Conservation (phyloP, 2,329 filamentous ascomycete species). For the Epichloe baconii region DNA sequence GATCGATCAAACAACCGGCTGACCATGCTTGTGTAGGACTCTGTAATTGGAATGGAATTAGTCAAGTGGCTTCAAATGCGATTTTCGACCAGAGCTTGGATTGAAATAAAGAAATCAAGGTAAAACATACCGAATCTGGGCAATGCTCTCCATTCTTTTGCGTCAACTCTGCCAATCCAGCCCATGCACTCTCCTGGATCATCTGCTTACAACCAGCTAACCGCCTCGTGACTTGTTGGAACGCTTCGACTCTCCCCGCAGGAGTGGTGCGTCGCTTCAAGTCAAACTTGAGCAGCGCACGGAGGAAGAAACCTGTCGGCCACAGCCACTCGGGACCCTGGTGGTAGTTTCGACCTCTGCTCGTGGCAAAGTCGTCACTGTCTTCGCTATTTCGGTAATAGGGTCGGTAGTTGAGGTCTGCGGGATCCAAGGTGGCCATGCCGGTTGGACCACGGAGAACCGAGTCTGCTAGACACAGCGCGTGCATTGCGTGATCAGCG, state of each 20-base stretch:
- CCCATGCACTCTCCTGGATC: constrained; percentile 72
- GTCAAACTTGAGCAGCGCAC: constrained; percentile 85
- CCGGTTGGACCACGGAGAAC: constrained; percentile 75
- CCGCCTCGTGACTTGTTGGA: constrained; percentile 84
- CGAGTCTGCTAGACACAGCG: constrained; percentile 68
- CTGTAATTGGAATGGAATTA: constrained; percentile 26
- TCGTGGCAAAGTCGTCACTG: constrained; percentile 76
- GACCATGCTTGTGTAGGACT: constrained; percentile 96
- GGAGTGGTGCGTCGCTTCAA: constrained; percentile 47
- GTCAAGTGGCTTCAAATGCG: too few relatives aligned
- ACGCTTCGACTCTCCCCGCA: constrained; percentile 68
- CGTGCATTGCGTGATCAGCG: constrained; percentile 60
- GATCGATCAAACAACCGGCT: constrained; percentile 81
- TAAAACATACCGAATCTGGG: constrained; percentile 60
- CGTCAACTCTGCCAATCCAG: constrained; percentile 82
- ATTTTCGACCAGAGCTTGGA: too few relatives aligned
- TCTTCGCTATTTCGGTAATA: constrained; percentile 95
- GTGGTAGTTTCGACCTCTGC: constrained; percentile 94
- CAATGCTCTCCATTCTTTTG: constrained; percentile 80
- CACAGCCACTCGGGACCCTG: constrained; percentile 97
- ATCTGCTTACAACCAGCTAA: constrained; percentile 75
- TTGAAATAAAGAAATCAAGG: neutral
- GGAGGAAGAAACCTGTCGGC: constrained; percentile 91
- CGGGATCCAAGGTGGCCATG: constrained; percentile 90
- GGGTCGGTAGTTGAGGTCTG: constrained; percentile 83